phyloP scores from a whole-genome alignment of 2,329 filamentous ascomycete species.

The Fusarium sp. region DNA sequence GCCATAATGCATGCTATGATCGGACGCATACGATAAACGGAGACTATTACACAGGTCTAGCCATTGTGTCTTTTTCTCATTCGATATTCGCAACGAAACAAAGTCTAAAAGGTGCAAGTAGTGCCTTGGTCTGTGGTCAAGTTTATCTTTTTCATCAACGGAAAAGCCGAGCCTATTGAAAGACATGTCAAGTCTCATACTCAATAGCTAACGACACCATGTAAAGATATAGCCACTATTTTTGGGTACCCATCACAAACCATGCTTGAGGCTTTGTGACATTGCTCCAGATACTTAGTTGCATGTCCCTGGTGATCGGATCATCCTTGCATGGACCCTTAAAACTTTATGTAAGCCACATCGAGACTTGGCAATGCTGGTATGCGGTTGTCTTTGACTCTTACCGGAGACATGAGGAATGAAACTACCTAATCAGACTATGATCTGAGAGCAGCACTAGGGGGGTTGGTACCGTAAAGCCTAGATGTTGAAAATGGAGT shows the following conservation, averaged over 20 bases:
- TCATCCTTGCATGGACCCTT: conserved; percentile 8
- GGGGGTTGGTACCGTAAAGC: background rate
- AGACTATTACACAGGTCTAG: background rate
- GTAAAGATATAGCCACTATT: background rate
- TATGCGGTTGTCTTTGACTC: background rate
- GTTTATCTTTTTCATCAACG: background rate
- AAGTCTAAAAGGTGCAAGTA: background rate
- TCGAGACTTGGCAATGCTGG: conserved; percentile 3
- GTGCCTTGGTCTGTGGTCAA: background rate
- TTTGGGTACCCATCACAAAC: background rate
- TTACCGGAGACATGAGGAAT: background rate
- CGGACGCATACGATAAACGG: too few relatives aligned
- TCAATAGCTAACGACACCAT: background rate
- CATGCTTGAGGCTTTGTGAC: background rate
- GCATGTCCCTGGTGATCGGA: background rate
- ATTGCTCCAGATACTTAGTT: background rate
- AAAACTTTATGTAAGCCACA: conserved; percentile 11
- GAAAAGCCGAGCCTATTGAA: background rate
- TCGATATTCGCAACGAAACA: background rate
- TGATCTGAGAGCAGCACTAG: background rate
- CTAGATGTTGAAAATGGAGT: background rate
- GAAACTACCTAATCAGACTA: background rate
- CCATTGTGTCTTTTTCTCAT: too few relatives aligned
- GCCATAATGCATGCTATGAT: background rate
- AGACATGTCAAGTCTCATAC: background rate